phyloP scores from a whole-genome alignment of 306 rosid species.

The Hylodesmum podocarpum region DNA sequence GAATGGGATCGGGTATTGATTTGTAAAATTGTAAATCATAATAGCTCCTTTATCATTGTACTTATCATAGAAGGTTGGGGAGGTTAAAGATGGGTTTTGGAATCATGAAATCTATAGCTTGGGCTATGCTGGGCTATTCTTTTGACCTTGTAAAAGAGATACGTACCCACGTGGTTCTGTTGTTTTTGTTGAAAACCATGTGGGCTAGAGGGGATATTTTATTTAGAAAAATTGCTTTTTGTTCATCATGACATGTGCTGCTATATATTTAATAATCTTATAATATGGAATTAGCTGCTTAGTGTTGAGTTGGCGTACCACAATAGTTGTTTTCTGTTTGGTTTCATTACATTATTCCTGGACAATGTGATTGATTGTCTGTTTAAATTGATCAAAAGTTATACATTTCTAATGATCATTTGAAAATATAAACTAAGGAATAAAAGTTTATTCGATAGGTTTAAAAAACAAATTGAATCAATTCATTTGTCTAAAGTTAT shows the following conservation, averaged over 20 bases:
- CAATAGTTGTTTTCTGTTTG: not conserved
- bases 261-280: conserved; percentile 3
- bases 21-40: conserved; percentile 90
- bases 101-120: conserved; percentile 47
- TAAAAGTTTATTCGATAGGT: not conserved
- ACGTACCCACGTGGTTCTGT: conserved; percentile 74
- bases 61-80: conserved; percentile 53
- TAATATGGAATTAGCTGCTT: conserved; percentile 32
- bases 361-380: not conserved
- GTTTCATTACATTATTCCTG: not conserved
- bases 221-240: conserved; percentile 34
- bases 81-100: conserved; percentile 50
- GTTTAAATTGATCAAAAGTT: not conserved
- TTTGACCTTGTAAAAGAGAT: conserved; percentile 56
- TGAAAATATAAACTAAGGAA: not conserved
- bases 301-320: conserved; percentile 14
- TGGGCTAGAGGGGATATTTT: conserved; percentile 51
- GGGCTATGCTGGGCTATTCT: conserved; percentile 62
- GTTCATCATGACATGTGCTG: conserved; percentile 32
- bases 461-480: not conserved
- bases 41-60: conserved; percentile 54
- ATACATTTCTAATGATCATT: too few relatives aligned
- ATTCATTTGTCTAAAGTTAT: too few relatives aligned
- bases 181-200: conserved; percentile 74
- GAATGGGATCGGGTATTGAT: conserved; percentile 54